Conservation (phyloP, 2,329 filamentous ascomycete species). For the Harringtonia lauricola region DNA sequence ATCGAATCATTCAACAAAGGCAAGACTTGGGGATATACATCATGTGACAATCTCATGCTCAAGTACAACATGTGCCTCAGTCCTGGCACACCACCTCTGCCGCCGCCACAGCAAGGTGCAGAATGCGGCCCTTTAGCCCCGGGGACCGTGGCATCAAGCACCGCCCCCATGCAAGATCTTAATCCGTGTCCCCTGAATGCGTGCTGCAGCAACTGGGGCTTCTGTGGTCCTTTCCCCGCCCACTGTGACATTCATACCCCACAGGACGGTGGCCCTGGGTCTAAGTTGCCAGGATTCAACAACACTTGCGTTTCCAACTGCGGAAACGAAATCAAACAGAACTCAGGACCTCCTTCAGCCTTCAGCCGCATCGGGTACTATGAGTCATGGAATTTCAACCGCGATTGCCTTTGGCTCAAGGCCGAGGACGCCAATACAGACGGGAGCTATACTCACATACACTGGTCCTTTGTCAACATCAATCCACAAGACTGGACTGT, state of each 20-base stretch:
- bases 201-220: conserved; percentile 6
- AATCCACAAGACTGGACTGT: conserved; percentile 13
- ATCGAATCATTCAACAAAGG: conserved; percentile 17
- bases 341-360: background rate
- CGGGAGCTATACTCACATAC: conserved; percentile 16
- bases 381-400: conserved; percentile 20
- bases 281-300: background rate
- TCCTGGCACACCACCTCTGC: conserved; percentile 21
- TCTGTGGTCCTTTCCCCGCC: background rate
- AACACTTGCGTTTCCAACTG: conserved; percentile 30
- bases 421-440: conserved; percentile 12
- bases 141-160: conserved; percentile 13
- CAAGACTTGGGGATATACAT: conserved; percentile 25
- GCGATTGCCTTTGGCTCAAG: conserved; percentile 19
- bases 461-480: conserved; percentile 19
- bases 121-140: conserved; percentile 22
- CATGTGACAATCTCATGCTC: conserved; percentile 17
- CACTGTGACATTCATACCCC: background rate
- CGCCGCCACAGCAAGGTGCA: conserved; percentile 16
- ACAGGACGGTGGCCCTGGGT: conserved; percentile 19
- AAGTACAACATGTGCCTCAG: conserved; percentile 21
- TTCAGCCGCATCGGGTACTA: conserved; percentile 21
- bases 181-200: conserved; percentile 18
- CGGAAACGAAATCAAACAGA: conserved; percentile 20
- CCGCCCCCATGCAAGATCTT: conserved; percentile 10